phyloP scores from a whole-genome alignment of 192 early-diverging fungal species.

The Pilobolus umbonatus region DNA sequence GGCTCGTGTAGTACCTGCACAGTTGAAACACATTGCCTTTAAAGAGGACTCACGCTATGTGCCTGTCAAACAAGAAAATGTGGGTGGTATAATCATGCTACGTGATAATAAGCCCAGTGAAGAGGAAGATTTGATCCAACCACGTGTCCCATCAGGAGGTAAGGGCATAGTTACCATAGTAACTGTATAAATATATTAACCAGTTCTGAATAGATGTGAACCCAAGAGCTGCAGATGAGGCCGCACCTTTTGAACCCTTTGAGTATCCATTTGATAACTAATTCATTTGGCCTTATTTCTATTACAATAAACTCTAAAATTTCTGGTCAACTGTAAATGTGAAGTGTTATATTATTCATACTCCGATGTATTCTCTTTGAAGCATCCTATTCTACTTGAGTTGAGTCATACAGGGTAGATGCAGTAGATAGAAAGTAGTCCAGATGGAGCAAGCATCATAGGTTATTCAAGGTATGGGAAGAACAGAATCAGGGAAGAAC shows the following conservation, averaged over 20 bases:
- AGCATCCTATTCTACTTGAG: no score
- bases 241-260: constrained; percentile 73
- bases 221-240: constrained; percentile 52
- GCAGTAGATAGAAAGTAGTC: no score
- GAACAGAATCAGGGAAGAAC: no score
- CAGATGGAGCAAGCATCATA: no score
- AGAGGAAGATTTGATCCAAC: constrained; percentile 77
- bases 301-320: no score
- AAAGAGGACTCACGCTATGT: constrained; percentile 82
- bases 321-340: no score
- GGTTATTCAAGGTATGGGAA: no score
- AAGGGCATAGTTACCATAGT: background rate
- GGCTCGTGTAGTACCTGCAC: constrained; percentile 81
- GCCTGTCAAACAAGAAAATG: constrained; percentile 72
- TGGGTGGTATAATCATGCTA: constrained; percentile 88
- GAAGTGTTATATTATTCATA: no score
- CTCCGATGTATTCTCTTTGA: no score
- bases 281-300: no score
- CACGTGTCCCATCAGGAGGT: constrained; percentile 38
- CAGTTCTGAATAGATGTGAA: constrained; percentile 17
- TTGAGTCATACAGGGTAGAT: no score
- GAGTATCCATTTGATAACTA: constrained; percentile 75
- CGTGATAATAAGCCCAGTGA: constrained; percentile 69
- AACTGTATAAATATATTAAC: background rate
- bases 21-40: constrained; percentile 84